phyloP scores from a whole-genome alignment of 495 filamentous ascomycete species.

The Aspergillus biplanus region DNA sequence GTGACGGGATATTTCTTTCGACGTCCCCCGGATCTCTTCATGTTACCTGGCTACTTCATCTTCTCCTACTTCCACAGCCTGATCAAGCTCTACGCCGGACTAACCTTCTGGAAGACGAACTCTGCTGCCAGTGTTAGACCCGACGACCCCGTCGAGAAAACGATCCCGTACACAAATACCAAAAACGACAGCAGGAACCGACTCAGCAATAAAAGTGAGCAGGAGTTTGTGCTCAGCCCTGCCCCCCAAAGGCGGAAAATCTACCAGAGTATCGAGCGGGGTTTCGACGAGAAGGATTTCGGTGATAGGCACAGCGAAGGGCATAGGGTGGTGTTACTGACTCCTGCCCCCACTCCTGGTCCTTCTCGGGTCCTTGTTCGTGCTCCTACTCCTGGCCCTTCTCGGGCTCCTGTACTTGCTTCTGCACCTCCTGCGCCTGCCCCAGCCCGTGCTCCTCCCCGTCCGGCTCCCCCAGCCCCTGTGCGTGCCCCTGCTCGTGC shows the following conservation, averaged over 20 bases:
- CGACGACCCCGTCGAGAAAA: not conserved
- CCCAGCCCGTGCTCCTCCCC: no score
- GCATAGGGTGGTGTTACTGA: no score
- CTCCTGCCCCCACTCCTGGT: no score
- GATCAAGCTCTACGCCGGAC: conserved; percentile 64
- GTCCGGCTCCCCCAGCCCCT: no score
- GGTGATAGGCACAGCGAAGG: no score
- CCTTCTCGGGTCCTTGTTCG: no score
- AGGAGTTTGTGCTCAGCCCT: not conserved
- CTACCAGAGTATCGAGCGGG: not conserved
- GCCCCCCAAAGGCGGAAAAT: not conserved
- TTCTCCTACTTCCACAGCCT: conserved; percentile 66
- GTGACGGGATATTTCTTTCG: conserved; percentile 59
- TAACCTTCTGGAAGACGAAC: conserved; percentile 48
- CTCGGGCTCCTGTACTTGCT: no score
- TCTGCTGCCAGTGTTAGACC: conserved; percentile 6
- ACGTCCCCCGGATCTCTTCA: conserved; percentile 58
- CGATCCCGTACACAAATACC: not conserved
- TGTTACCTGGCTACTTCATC: conserved; percentile 56
- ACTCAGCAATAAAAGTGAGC: not conserved
- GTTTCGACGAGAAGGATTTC: not conserved
- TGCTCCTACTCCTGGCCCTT: no score
- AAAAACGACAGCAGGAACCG: not conserved
- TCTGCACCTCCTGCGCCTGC: no score
- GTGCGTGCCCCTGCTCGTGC: not conserved